A percentile compares a stretch with the other conserved stretches of the same genome.
Conservation (phyloP, 2,329 filamentous ascomycete genomes). For the Cladosporium sphaerospermum region DNA sequence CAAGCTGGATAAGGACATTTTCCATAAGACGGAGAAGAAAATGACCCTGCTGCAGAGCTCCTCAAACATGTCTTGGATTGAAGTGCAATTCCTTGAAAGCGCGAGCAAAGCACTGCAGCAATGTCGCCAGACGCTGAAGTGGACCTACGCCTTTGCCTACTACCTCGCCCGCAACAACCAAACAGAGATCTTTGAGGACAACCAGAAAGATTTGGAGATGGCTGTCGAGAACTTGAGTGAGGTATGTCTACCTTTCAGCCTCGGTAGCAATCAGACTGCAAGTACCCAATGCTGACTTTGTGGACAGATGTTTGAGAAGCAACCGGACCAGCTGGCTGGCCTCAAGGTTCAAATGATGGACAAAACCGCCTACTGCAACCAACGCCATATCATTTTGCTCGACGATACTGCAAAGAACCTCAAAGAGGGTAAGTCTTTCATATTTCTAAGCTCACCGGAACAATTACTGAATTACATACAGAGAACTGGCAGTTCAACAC, state of each 20-base stretch:
- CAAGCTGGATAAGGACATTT: conserved; percentile 92
- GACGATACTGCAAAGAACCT: conserved; percentile 91
- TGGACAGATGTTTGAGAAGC: conserved; percentile 83
- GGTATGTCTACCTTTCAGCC: background rate
- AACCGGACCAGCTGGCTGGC: conserved; percentile 74
- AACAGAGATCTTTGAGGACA: conserved; percentile 96
- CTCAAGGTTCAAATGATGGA: conserved; percentile 98
- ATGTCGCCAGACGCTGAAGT: conserved; percentile 97
- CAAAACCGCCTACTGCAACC: conserved; percentile 95
- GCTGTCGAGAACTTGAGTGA: conserved; percentile 95
- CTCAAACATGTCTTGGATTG: conserved; percentile 97
- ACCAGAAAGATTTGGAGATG: conserved; percentile 96
- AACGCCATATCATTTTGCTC: conserved; percentile 79
- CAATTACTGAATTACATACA: conserved; percentile 14
- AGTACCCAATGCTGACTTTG: background rate
- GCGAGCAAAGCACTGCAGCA: conserved; percentile 91
- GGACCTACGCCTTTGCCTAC: conserved; percentile 98
- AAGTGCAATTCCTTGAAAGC: conserved; percentile 92
- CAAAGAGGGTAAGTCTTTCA: conserved; percentile 66
- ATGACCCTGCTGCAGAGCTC: conserved; percentile 93
- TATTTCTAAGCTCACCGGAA: too few species aligned
- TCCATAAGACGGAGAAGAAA: conserved; percentile 95
- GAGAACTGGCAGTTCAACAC: conserved; percentile 32
- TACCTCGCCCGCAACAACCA: conserved; percentile 94
- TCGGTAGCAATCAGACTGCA: background rate